A percentile compares a stretch with the other conserved stretches of the same genome.
Evolutionary conservation across 306 rosid species (phyloP).

Genomic region (Lathyrus aphaca): DNA sequence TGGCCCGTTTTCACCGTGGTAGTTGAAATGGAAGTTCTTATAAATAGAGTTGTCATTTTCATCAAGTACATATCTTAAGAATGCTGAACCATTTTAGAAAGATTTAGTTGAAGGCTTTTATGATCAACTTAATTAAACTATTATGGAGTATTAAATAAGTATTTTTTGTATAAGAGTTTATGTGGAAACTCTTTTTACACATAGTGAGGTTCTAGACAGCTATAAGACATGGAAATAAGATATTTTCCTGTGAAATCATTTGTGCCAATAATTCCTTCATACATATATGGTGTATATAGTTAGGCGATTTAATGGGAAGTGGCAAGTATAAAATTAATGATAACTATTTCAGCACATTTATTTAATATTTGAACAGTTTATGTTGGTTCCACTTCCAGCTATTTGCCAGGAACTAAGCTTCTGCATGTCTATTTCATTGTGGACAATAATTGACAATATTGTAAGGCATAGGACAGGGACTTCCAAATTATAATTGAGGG

Average conservation of each 20-base stretch:
- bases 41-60: not conserved
- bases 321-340: no score
- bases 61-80: not conserved
- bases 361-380: no score
- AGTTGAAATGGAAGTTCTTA: not conserved
- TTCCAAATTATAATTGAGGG: no score
- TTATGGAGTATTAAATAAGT: not conserved
- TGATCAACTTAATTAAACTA: not conserved
- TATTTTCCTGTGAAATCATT: constrained; percentile 1
- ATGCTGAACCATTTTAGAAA: not conserved
- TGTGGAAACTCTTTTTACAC: not conserved
- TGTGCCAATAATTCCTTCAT: not conserved
- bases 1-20: not conserved
- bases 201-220: not conserved
- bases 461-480: no score
- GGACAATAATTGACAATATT: no score
- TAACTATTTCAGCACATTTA: no score
- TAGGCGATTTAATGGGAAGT: no score
- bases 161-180: not conserved
- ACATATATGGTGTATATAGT: not conserved
- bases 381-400: no score
- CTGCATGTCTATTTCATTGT: no score
- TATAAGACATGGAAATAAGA: constrained; percentile 31
- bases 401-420: no score
- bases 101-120: not conserved